Evolutionary conservation across 306 rosid species (phyloP).

Genomic region (Vigna trinervia): DNA sequence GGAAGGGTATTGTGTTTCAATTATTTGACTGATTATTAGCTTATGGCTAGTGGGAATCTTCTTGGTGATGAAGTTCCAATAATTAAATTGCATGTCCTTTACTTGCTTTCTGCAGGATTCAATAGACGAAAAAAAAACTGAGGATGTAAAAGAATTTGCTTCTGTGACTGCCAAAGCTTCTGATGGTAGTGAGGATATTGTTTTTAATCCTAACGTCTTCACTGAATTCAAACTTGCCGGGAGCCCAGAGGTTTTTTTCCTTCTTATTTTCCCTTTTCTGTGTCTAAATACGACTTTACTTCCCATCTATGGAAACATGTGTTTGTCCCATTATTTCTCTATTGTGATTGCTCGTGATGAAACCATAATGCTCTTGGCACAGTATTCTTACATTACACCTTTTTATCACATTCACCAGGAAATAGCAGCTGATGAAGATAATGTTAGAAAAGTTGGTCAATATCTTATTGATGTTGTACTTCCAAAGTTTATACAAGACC

Average conservation of each 20-base stretch:
- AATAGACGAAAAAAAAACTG: conserved; percentile 54
- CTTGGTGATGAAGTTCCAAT: conserved; percentile 6
- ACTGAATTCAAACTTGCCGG: conserved; percentile 94
- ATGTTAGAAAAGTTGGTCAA: conserved; percentile 83
- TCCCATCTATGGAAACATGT: neutral
- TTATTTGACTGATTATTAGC: conserved; percentile 3
- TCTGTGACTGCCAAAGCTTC: conserved; percentile 51
- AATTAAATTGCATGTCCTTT: neutral
- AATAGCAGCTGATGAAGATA: conserved; percentile 80
- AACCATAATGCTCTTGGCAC: conserved; percentile 24
- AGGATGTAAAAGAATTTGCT: conserved; percentile 55
- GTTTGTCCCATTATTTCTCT: neutral
- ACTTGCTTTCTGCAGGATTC: conserved; percentile 56
- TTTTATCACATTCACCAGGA: conserved; percentile 64
- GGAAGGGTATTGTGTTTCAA: conserved; percentile 20
- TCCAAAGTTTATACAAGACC: conserved; percentile 97
- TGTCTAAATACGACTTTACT: neutral
- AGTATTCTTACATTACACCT: conserved; percentile 34
- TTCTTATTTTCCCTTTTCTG: conserved; percentile 9
- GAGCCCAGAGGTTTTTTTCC: conserved; percentile 62
- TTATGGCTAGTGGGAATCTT: neutral
- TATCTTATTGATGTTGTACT: conserved; percentile 83
- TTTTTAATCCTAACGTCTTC: conserved; percentile 91
- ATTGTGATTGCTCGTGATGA: neutral
- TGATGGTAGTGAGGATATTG: conserved; percentile 57